These are phyloP conservation scores for Citrus maxima DNA, from an alignment of 345 rosid genomes.

Conservation along the genomic window DNA sequence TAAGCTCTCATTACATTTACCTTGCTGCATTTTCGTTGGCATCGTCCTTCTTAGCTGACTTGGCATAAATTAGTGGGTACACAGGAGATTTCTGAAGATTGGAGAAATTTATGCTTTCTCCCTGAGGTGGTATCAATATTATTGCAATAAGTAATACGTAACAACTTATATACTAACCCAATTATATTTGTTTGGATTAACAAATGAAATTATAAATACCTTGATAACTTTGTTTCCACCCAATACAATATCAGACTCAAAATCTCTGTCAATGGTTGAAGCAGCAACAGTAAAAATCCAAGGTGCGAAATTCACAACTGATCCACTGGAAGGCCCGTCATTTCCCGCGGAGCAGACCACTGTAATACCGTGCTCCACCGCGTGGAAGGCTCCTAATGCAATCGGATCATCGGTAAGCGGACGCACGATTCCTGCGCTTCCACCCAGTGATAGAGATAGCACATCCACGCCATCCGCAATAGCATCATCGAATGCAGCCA, in stretches of 20 bases:
- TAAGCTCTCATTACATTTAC: constrained; percentile 17
- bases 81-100: constrained; percentile 43
- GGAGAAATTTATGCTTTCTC: constrained; percentile 70
- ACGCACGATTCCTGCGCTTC: constrained; percentile 26
- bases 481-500: constrained; percentile 78
- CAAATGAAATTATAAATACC: constrained; percentile 28
- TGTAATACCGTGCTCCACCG: constrained; percentile 59
- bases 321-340: constrained; percentile 49
- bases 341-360: constrained; percentile 89
- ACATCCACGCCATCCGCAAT: constrained; percentile 72
- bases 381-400: constrained; percentile 81
- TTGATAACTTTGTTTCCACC: constrained; percentile 58
- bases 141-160: no score
- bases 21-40: constrained; percentile 43
- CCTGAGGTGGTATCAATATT: constrained; percentile 34
- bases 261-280: constrained; percentile 74
- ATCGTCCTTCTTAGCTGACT: constrained; percentile 44
- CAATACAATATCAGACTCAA: constrained; percentile 64
- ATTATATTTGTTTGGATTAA: no score
- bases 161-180: no score
- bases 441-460: constrained; percentile 69
- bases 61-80: constrained; percentile 53
- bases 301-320: constrained; percentile 67
- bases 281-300: constrained; percentile 90
- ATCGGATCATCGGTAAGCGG: constrained; percentile 51